Conservation (phyloP, 495 filamentous ascomycete genomes). For the Neurospora sublineolata region DNA sequence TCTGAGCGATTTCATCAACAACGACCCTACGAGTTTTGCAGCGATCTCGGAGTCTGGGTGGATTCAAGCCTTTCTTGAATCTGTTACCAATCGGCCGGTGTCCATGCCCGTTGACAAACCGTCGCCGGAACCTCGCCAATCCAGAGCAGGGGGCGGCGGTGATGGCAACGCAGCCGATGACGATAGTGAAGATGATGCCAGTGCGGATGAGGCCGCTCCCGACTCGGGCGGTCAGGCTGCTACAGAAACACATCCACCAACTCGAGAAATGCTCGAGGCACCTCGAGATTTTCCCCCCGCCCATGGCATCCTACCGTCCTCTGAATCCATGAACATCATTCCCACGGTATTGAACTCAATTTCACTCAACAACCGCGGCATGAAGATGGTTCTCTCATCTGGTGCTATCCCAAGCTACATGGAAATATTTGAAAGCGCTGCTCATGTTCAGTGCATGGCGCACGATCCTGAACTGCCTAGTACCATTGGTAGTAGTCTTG, state of each 20-base stretch:
- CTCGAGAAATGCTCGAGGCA: slow-evolving; percentile 27
- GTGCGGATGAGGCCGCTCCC: slow-evolving; percentile 26
- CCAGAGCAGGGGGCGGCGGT: background rate
- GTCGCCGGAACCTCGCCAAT: slow-evolving; percentile 5
- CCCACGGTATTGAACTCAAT: slow-evolving; percentile 87
- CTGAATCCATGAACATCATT: slow-evolving; percentile 75
- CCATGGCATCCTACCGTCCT: slow-evolving; percentile 66
- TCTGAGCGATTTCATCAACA: slow-evolving; percentile 92
- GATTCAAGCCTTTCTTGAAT: slow-evolving; percentile 68
- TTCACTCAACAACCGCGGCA: slow-evolving; percentile 77
- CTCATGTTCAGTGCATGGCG: slow-evolving; percentile 73
- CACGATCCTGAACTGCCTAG: slow-evolving; percentile 54
- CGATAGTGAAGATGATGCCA: slow-evolving; percentile 19
- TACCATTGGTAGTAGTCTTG: slow-evolving; percentile 70
- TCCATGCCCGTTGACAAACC: slow-evolving; percentile 19
- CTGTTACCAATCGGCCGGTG: slow-evolving; percentile 54
- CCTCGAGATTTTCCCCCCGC: slow-evolving; percentile 42
- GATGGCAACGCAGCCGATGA: background rate
- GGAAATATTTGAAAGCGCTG: slow-evolving; percentile 85
- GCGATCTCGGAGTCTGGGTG: slow-evolving; percentile 91
- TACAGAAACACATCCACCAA: slow-evolving; percentile 32
- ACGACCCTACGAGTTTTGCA: slow-evolving; percentile 94
- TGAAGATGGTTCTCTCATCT: slow-evolving; percentile 79
- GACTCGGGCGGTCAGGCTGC: slow-evolving; percentile 28
- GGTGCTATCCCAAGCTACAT: slow-evolving; percentile 75